Conservation (phyloP, 176 grass and related monocot species). For the Rhynchospora tenuis region DNA sequence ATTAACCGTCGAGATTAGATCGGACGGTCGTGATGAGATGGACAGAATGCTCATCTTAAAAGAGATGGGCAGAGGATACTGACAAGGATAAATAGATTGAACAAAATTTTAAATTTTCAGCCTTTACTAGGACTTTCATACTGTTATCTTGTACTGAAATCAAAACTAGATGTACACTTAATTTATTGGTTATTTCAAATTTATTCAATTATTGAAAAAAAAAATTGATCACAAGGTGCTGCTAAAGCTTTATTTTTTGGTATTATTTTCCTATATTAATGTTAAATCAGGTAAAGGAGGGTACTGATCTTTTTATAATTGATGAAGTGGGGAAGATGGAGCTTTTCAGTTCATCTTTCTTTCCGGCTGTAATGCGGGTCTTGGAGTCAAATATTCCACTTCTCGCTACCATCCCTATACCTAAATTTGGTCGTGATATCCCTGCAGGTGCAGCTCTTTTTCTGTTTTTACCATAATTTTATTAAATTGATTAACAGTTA, state of each 20-base stretch:
- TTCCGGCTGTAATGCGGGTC: conserved; percentile 79
- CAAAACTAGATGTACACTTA: background rate
- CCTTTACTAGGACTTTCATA: background rate
- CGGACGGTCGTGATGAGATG: too few relatives aligned
- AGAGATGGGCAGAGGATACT: too few relatives aligned
- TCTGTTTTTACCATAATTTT: background rate
- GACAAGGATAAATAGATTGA: background rate
- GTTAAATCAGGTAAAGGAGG: conserved; percentile 60
- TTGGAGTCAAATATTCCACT: conserved; percentile 72
- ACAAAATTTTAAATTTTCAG: background rate
- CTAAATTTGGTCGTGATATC: conserved; percentile 70
- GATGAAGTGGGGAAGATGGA: conserved; percentile 99
- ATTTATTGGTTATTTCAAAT: background rate
- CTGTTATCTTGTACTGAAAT: background rate
- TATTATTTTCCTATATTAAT: conserved; percentile 22
- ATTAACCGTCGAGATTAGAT: too few relatives aligned
- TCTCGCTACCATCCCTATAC: conserved; percentile 62
- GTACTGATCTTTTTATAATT: conserved; percentile 76
- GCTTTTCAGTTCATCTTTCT: conserved; percentile 73
- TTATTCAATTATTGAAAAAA: background rate
- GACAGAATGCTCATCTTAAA: too few relatives aligned
- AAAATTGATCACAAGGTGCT: background rate
- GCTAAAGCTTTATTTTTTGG: background rate
- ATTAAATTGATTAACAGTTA: background rate
- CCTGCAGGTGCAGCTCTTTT: conserved; percentile 52